Percentiles rank a stretch among this genome's conserved stretches.
Conservation (phyloP, 208 protist species). For the Wallacemonas sp. region DNA sequence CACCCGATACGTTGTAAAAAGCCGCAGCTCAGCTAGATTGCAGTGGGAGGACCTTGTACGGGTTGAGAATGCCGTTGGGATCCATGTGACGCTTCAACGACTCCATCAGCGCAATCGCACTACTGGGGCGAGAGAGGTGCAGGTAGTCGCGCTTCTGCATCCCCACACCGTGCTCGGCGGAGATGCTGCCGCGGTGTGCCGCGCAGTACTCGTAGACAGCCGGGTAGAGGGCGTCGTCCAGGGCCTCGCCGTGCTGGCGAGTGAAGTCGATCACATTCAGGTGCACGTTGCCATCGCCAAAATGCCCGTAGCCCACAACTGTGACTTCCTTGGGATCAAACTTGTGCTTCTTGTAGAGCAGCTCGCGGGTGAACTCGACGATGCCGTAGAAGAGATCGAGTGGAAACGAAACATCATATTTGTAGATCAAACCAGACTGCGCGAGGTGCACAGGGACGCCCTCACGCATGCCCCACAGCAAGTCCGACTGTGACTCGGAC, state of each 20-base stretch:
- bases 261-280: slow-evolving; percentile 90
- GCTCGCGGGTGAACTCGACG: slow-evolving; percentile 72
- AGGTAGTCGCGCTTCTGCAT: slow-evolving; percentile 88
- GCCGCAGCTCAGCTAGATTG: no score
- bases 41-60: slow-evolving; percentile 89
- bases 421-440: slow-evolving; percentile 58
- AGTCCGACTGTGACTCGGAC: slow-evolving; percentile 40
- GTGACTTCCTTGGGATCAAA: slow-evolving; percentile 59
- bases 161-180: slow-evolving; percentile 95
- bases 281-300: slow-evolving; percentile 97
- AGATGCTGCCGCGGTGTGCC: slow-evolving; percentile 82
- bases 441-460: slow-evolving; percentile 59
- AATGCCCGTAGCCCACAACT: slow-evolving; percentile 94
- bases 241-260: slow-evolving; percentile 36
- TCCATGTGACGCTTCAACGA: slow-evolving; percentile 91
- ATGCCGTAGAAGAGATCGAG: slow-evolving; percentile 76
- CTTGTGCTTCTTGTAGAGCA: slow-evolving; percentile 44
- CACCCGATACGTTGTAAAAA: no score
- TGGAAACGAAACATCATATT: slow-evolving; percentile 84
- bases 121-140: slow-evolving; percentile 69
- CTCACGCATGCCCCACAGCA: slow-evolving; percentile 74
- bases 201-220: slow-evolving; percentile 72
- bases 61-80: slow-evolving; percentile 96
- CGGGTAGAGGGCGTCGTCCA: slow-evolving; percentile 58
- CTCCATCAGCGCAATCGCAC: slow-evolving; percentile 88